Conservation (phyloP, 208 protist species). For the Phytomonas sp. region DNA sequence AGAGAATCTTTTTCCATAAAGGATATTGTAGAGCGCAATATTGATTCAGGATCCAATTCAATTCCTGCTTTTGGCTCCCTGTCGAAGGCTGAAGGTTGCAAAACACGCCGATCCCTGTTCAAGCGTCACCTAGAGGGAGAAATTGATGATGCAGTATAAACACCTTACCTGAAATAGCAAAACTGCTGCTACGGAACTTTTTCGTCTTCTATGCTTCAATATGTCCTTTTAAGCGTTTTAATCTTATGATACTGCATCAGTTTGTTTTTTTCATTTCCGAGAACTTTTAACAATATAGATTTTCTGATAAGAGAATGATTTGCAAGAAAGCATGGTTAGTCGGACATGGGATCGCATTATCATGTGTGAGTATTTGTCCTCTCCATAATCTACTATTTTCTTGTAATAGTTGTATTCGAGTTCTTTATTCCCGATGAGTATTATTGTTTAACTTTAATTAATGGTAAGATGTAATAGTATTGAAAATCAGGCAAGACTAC, state of each 20-base stretch:
- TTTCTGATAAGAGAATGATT: not conserved
- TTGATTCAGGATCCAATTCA: not conserved
- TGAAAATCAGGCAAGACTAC: not conserved
- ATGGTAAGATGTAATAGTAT: not conserved
- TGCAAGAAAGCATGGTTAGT: not conserved
- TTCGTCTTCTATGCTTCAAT: not conserved
- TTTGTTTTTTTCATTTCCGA: not conserved
- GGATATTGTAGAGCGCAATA: not conserved
- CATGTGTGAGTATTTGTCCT: not conserved
- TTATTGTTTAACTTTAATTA: not conserved
- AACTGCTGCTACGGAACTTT: not conserved
- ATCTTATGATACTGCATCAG: not conserved
- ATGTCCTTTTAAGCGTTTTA: not conserved
- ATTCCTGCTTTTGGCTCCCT: not conserved
- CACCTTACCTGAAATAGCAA: not conserved
- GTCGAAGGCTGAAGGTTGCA: not conserved
- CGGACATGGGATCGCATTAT: not conserved
- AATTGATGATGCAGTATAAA: constrained; percentile 1
- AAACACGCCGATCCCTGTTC: not conserved
- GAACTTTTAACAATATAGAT: not conserved
- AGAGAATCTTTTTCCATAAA: not conserved
- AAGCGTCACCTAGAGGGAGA: constrained; percentile 3
- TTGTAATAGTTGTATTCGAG: not conserved
- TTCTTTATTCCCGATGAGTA: not conserved
- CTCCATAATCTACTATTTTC: not conserved